Base-by-base conservation (phyloP, 257 asterid genomes). In the Capsicum baccatum region DNA sequence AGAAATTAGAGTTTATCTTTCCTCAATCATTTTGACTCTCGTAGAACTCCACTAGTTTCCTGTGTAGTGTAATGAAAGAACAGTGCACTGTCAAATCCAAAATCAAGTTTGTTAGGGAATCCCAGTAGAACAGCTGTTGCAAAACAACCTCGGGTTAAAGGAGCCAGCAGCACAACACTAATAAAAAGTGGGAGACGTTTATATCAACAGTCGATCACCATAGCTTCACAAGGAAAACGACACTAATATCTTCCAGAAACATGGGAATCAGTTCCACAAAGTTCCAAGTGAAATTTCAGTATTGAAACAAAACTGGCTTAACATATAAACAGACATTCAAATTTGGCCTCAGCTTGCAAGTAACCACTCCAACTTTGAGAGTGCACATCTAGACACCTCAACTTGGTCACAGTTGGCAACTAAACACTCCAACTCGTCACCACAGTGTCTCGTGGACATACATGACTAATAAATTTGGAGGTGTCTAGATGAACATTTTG, bases 241-340 rank as follows among this genome's bases (percentile, higher is more conserved):
- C 50, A 59, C 58, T 10, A 58, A 47, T 47, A 58, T 47, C 79
- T 80, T 59, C 70, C 42, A 63, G 42, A 80, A 80, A 80, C 50
- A 6, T 26, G 69, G 19, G 9, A 44, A 39, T 19, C 19, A 15
- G 6, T 80, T 56, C 7, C 42, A 64, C 71, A 64, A 33, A 64
- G 47, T 64, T 64, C 73, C 48, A 35, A 33, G 13, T 4, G 56
- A 52, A 52, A 52, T 50, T 50, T 66, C 73, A 33, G n/a, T 6
- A 26, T 66, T 26, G 33, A 26, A 26, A 26, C 6, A 50, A 26
- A 10, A 42, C 4, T 42, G 47, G 47, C 47, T 3, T 42, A 42
- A 42, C 6, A 42, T 6, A 42, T 42, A 42, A 42, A 6, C 47
- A 42, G 47, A 42, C 47, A 42, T 6, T 42, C 47, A 42, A 42